A percentile compares a stretch with the other conserved stretches of the same genome.
Evolutionary conservation across 257 asterid genomes (phyloP).

Genomic region (Ilex asprella): DNA sequence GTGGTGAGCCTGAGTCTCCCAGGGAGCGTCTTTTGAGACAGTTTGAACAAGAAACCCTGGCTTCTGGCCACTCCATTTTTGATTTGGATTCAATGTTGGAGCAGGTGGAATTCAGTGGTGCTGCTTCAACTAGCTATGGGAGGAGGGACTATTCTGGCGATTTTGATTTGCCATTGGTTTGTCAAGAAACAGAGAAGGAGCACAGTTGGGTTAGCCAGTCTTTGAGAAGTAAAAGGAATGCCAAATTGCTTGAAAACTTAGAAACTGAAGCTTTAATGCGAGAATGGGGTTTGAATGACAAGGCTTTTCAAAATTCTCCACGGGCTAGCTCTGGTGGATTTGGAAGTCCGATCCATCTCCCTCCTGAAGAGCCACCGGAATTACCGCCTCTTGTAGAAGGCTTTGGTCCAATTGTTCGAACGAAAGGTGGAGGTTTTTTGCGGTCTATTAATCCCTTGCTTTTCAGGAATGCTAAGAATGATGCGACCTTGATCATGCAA

Average conservation of each 20-base stretch:
- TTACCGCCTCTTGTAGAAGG: constrained; percentile 81
- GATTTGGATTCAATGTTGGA: constrained; percentile 51
- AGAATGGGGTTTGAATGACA: constrained; percentile 74
- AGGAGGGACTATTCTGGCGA: constrained; percentile 41
- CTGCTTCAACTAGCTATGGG: constrained; percentile 30
- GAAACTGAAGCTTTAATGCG: constrained; percentile 88
- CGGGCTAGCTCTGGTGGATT: constrained; percentile 41
- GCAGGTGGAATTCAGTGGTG: constrained; percentile 18
- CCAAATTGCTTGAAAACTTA: constrained; percentile 59
- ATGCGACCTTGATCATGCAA: constrained; percentile 85
- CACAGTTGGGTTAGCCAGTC: constrained; percentile 25
- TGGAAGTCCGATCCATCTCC: constrained; percentile 55
- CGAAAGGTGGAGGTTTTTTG: constrained; percentile 72
- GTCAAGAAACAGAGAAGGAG: constrained; percentile 35
- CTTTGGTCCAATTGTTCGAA: constrained; percentile 71
- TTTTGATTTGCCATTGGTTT: constrained; percentile 18
- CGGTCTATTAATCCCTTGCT: constrained; percentile 82
- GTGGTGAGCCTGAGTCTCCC: constrained; percentile 92
- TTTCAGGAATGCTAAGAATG: constrained; percentile 54
- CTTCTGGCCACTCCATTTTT: constrained; percentile 40
- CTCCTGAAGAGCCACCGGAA: constrained; percentile 44
- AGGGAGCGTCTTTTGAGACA: constrained; percentile 75
- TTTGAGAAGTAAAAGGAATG: constrained; percentile 57
- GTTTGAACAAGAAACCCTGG: constrained; percentile 80
- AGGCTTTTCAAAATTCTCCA: constrained; percentile 62